Evolutionary conservation across 176 grass and related monocot genomes (phyloP).

Genomic region (Pontederia paniculata): DNA sequence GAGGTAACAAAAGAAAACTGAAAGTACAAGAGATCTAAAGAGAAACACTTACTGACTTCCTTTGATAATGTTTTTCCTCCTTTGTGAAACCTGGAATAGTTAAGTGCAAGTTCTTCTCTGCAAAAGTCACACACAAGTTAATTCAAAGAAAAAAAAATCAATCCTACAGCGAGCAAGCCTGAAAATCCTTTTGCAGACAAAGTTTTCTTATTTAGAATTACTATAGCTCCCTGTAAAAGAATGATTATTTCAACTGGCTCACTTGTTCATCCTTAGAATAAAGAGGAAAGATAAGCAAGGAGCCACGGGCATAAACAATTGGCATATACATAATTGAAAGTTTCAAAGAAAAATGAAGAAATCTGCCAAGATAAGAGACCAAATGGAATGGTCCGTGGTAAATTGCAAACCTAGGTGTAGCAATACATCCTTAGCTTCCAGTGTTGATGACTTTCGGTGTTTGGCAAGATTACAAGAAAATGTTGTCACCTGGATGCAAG

Average conservation of each 20-base stretch:
- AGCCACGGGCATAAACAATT: neutral
- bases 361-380: neutral
- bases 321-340: neutral
- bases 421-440: conserved; percentile 81
- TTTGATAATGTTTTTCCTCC: conserved; percentile 66
- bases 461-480: conserved; percentile 83
- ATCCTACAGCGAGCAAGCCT: conserved; percentile 6
- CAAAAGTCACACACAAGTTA: conserved; percentile 3
- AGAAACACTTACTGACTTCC: conserved; percentile 55
- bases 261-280: neutral
- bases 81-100: conserved; percentile 81
- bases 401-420: conserved; percentile 65
- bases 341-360: neutral
- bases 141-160: conserved; percentile 1
- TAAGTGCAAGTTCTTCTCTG: conserved; percentile 85
- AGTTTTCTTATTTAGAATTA: neutral
- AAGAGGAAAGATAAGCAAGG: too few species aligned
- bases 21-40: conserved; percentile 1
- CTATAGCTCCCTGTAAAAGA: neutral
- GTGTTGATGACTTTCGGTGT: conserved; percentile 72
- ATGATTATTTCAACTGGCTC: neutral
- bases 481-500: conserved; percentile 54
- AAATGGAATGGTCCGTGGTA: neutral
- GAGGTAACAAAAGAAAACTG: conserved; percentile 4
- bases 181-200: neutral